phyloP scores from a whole-genome alignment of 1,284 basidiomycete species.

The Cutaneotrichosporon cutaneum region DNA sequence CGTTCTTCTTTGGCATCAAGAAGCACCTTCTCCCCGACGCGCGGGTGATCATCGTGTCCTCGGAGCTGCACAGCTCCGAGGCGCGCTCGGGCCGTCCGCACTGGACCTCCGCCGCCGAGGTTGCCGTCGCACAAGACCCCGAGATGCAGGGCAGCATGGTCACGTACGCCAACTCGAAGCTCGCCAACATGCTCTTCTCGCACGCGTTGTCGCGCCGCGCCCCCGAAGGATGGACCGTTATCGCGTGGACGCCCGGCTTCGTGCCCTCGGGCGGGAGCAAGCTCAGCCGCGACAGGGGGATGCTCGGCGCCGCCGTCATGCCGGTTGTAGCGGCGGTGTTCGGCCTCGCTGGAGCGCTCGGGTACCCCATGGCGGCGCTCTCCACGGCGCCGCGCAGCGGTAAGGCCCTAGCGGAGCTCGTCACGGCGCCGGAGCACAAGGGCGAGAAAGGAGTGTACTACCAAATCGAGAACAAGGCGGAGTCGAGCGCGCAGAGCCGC shows the following conservation, averaged over 20 bases:
- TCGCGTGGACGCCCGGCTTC: slow-evolving; percentile 28
- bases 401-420: slow-evolving; percentile 16
- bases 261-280: slow-evolving; percentile 17
- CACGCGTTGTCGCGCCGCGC: slow-evolving; percentile 21
- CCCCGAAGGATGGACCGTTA: slow-evolving; percentile 20
- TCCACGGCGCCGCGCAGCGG: slow-evolving; percentile 11
- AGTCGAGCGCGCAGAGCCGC: slow-evolving; percentile 20
- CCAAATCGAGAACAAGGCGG: slow-evolving; percentile 13
- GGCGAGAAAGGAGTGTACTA: slow-evolving; percentile 24
- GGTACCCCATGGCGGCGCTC: background rate
- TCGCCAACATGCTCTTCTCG: slow-evolving; percentile 25
- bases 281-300: background rate
- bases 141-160: background rate
- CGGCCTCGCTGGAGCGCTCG: background rate
- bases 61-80: slow-evolving; percentile 21
- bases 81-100: background rate
- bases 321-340: slow-evolving; percentile 2
- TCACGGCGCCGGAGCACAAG: slow-evolving; percentile 10
- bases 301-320: background rate
- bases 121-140: slow-evolving; percentile 17
- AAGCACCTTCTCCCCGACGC: slow-evolving; percentile 8
- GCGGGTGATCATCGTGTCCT: slow-evolving; percentile 22
- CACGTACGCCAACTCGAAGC: slow-evolving; percentile 16
- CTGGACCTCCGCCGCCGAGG: slow-evolving; percentile 25
- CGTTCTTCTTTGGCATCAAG: slow-evolving; percentile 30